phyloP scores from a whole-genome alignment of 202 grass and related monocot species.

The Hordeum pubiflorum region DNA sequence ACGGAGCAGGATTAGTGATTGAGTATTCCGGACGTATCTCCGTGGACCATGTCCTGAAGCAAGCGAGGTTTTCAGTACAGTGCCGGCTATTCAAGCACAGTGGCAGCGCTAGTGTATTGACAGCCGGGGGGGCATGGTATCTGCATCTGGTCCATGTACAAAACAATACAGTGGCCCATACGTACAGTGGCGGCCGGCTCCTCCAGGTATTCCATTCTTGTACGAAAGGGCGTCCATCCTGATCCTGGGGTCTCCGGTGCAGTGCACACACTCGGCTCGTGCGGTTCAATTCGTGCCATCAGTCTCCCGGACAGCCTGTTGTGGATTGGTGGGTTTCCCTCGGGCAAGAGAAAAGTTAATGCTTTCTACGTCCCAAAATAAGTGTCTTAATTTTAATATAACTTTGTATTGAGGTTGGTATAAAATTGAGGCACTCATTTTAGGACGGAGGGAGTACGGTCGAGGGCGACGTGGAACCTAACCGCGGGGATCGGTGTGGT shows the following conservation, averaged over 20 bases:
- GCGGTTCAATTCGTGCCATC: slow-evolving; percentile 5
- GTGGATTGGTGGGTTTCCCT: too few species aligned
- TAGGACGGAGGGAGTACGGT: too few species aligned
- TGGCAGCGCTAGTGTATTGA: background rate
- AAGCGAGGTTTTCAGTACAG: background rate
- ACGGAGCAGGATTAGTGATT: background rate
- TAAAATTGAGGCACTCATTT: too few species aligned
- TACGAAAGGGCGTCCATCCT: slow-evolving; percentile 12
- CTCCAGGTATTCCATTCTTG: slow-evolving; percentile 27
- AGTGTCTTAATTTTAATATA: too few species aligned
- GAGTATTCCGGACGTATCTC: too few species aligned
- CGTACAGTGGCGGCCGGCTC: background rate
- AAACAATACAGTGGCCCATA: background rate
- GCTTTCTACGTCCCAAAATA: too few species aligned
- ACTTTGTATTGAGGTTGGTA: too few species aligned
- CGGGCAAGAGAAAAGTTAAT: too few species aligned
- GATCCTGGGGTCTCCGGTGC: background rate
- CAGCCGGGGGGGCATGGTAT: background rate
- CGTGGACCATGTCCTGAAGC: background rate
- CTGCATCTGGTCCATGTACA: background rate
- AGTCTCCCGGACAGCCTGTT: slow-evolving; percentile 1
- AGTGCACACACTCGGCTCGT: slow-evolving; percentile 5
- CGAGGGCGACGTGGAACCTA: slow-evolving; percentile 27
- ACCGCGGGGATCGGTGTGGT: background rate
- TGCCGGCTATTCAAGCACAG: background rate